Conservation (phyloP, 495 filamentous ascomycete genomes). For the Penicillium canariense region DNA sequence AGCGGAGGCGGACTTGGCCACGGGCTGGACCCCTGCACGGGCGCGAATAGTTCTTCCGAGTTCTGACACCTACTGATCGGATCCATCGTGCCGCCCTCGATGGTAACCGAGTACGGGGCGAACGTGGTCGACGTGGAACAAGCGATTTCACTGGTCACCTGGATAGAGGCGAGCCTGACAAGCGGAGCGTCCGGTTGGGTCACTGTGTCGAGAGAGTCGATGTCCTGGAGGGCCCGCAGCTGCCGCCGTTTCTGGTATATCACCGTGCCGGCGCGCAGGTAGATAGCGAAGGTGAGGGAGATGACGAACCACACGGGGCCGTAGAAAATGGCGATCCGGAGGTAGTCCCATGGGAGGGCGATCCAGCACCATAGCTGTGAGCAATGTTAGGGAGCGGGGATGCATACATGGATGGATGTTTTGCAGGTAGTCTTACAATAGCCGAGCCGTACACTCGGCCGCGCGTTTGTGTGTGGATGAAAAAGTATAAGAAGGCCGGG, state of each 20-base stretch:
- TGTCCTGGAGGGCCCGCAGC: constrained; percentile 38
- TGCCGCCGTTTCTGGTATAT: constrained; percentile 58
- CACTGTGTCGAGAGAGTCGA: constrained; percentile 38
- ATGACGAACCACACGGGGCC: constrained; percentile 83
- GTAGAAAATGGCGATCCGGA: constrained; percentile 78
- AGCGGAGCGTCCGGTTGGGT: constrained; percentile 41
- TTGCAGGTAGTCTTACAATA: constrained; percentile 38
- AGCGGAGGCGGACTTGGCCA: background rate
- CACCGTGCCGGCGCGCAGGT: constrained; percentile 65
- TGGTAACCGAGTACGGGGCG: constrained; percentile 37
- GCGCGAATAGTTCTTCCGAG: background rate
- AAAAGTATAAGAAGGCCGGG: constrained; percentile 66
- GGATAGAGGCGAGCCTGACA: constrained; percentile 59
- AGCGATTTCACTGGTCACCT: constrained; percentile 43
- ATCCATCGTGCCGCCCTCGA: constrained; percentile 29
- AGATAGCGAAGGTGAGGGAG: constrained; percentile 67
- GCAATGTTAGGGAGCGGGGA: background rate
- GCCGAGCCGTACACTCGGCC: constrained; percentile 74
- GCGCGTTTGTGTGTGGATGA: constrained; percentile 48
- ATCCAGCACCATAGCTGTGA: constrained; percentile 82
- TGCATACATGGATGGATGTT: background rate
- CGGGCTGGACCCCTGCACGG: background rate
- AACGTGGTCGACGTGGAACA: constrained; percentile 11
- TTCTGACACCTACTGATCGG: constrained; percentile 1
- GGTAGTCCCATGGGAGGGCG: constrained; percentile 61